These are phyloP conservation scores for Aspergillus pseudoglaucus DNA, from an alignment of 2,329 filamentous ascomycete genomes.

Conservation along the genomic window DNA sequence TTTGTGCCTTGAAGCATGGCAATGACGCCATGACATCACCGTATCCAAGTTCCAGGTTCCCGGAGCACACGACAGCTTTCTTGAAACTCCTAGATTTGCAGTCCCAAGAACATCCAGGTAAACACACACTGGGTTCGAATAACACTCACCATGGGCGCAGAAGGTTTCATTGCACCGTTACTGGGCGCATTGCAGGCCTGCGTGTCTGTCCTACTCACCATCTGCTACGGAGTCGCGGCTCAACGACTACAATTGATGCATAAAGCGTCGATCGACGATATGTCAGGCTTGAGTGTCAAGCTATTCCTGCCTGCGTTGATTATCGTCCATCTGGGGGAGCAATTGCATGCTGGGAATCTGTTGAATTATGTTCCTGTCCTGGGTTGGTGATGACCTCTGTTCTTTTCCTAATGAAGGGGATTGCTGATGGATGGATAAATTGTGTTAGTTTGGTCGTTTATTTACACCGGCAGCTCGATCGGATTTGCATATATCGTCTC, in stretches of 20 bases:
- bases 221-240: slow-evolving; percentile 46
- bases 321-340: slow-evolving; percentile 47
- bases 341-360: slow-evolving; percentile 43
- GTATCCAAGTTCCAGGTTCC: neutral
- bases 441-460: slow-evolving; percentile 43
- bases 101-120: neutral
- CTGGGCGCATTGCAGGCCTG: slow-evolving; percentile 51
- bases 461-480: slow-evolving; percentile 47
- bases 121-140: neutral
- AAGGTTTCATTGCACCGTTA: slow-evolving; percentile 31
- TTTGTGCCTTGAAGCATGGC: neutral
- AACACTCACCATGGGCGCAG: slow-evolving; percentile 4
- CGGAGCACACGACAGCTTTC: neutral
- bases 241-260: slow-evolving; percentile 47
- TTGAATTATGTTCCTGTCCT: slow-evolving; percentile 45
- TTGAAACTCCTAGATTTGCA: neutral
- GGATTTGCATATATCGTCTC: slow-evolving; percentile 40
- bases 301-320: slow-evolving; percentile 50
- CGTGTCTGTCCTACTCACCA: slow-evolving; percentile 49
- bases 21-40: slow-evolving; percentile 1
- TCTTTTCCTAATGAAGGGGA: neutral
- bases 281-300: slow-evolving; percentile 48
- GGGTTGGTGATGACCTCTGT: slow-evolving; percentile 24
- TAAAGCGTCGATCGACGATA: slow-evolving; percentile 43
- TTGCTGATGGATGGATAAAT: neutral